Conservation (phyloP, 2,329 filamentous ascomycete species). For the Penicillium capsulatum region DNA sequence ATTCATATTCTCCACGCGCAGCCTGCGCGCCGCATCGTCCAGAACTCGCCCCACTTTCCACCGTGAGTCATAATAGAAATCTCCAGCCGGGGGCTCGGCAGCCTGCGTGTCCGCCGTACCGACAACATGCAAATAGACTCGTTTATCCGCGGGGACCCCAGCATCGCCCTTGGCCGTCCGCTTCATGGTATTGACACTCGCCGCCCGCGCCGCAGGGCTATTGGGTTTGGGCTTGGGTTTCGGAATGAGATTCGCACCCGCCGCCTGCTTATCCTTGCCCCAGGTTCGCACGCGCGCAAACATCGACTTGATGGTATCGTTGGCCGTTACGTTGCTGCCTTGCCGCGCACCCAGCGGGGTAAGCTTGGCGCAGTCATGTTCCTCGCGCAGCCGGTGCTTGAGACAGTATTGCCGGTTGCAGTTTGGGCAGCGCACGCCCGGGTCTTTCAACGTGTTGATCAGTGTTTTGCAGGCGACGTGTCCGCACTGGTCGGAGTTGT, state of each 20-base stretch:
- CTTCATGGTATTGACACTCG: constrained; percentile 74
- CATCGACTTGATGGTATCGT: constrained; percentile 66
- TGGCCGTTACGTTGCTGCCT: constrained; percentile 43
- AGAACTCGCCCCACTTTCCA: constrained; percentile 77
- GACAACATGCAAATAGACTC: constrained; percentile 87
- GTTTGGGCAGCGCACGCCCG: constrained; percentile 48
- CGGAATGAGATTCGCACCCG: constrained; percentile 52
- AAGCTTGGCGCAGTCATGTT: constrained; percentile 79
- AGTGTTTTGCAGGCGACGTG: constrained; percentile 50
- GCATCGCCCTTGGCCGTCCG: constrained; percentile 85
- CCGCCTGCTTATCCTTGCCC: constrained; percentile 70
- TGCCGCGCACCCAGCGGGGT: constrained; percentile 53
- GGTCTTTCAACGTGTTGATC: constrained; percentile 49
- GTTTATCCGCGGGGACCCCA: constrained; percentile 72
- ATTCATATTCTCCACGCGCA: constrained; percentile 46
- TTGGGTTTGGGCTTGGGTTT: constrained; percentile 55
- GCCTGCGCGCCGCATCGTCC: constrained; percentile 42
- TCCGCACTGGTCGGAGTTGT: constrained; percentile 52
- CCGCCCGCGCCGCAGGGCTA: constrained; percentile 57
- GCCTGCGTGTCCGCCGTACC: constrained; percentile 82
- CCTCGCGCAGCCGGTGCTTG: constrained; percentile 52
- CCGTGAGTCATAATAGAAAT: constrained; percentile 75
- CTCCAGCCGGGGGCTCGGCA: constrained; percentile 74
- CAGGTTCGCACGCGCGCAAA: constrained; percentile 74
- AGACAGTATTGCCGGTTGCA: constrained; percentile 51